Base-by-base conservation (phyloP, 495 filamentous ascomycete genomes). In the Lentithecium fluviatile region DNA sequence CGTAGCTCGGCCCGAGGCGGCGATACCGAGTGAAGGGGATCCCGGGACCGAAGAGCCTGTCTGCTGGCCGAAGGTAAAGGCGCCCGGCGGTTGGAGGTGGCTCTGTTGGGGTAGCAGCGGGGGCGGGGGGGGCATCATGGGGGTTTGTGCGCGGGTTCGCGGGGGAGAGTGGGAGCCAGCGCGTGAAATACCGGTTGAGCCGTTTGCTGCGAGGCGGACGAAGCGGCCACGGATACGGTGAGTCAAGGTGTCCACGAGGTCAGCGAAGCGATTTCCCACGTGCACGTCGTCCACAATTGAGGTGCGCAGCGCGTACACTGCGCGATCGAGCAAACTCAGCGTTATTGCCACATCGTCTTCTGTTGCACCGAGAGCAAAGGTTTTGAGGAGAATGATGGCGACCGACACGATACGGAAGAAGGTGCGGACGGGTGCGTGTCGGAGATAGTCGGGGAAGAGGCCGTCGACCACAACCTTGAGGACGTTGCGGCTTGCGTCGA, bases 271-370 rank as follows among this genome's bases (percentile, higher is more conserved):
- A 51, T 91, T 90, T 29, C 86, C 93, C n/a, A 98, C 80, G 74
- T 98, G 94, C 19, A 98, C 89, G 67, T 97, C 94, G 70, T 98
- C 94, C 6, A 97, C 93, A 0, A 95, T 89, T 52, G 86, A 93
- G 56, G 83, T 88, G 21, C 88, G 83, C 21, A 98, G 78, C 20
- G 89, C 91, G 62, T 88, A 79, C 1, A 95, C 85, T 0, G 88
- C 90, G 15, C 80, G 75, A 69, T 95, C 88, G 74, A 97, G 86
- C 8, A 97, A 80, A 8, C 80, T 80, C 34, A 97, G 83, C 34
- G 88, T 93, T 21, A 88, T 76, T 56, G 87, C 83, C 12, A 96
- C 89, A 61, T 97, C 93, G 58, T 87, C 86, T 75, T 94, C 91
- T 46, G 88, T 87, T 2, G 91, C 93, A 20, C 94, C 94, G 1